These are phyloP conservation scores for Exophiala mesophila DNA, from an alignment of 2,329 filamentous ascomycete species.

Conservation along the genomic window DNA sequence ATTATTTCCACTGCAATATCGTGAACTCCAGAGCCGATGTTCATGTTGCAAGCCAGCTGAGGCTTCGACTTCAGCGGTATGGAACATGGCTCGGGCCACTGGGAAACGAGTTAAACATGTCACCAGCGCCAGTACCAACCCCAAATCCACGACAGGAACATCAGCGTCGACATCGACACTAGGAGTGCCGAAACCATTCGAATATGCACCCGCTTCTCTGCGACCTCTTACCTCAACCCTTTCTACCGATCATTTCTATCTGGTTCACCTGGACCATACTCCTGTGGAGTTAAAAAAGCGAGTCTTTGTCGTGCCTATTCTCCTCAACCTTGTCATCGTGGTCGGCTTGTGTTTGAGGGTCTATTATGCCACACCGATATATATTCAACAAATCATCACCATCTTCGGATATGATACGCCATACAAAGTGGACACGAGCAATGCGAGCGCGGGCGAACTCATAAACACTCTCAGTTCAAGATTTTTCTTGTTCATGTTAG, in stretches of 20 bases:
- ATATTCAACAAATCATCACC: conserved; percentile 62
- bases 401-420: conserved; percentile 63
- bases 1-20: too few relatives aligned
- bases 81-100: conserved; percentile 20
- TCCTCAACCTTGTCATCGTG: conserved; percentile 67
- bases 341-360: conserved; percentile 63
- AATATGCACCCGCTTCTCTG: conserved; percentile 19
- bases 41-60: too few relatives aligned
- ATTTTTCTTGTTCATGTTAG: conserved; percentile 63
- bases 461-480: conserved; percentile 55
- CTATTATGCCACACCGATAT: conserved; percentile 65
- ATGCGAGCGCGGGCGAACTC: conserved; percentile 55
- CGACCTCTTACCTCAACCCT: conserved; percentile 59
- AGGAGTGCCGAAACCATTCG: conserved; percentile 20
- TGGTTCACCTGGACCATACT: conserved; percentile 74
- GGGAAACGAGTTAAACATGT: conserved; percentile 16
- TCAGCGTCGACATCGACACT: conserved; percentile 5
- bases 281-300: conserved; percentile 69
- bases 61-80: too few relatives aligned
- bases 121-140: conserved; percentile 7
- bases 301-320: conserved; percentile 73
- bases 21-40: too few relatives aligned
- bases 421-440: conserved; percentile 57
- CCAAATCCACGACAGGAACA: conserved; percentile 2
- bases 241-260: conserved; percentile 67